A percentile compares a stretch with the other conserved stretches of the same genome.
Conservation (phyloP, 208 protist genomes). For the Acanthamoeba culbertsoni region DNA sequence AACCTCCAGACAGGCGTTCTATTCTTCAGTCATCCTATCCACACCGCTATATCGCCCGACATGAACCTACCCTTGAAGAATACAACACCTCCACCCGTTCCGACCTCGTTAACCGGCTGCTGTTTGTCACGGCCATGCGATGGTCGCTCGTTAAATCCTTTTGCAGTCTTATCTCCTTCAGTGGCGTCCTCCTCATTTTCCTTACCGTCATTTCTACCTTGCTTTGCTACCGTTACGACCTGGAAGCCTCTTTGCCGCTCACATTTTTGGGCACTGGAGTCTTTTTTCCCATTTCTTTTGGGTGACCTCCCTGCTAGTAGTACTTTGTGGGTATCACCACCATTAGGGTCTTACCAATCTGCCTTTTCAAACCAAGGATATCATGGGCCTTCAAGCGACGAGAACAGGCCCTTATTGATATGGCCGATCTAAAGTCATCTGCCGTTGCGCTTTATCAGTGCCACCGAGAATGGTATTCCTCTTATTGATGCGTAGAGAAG, state of each 20-base stretch:
- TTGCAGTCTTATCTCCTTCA: background rate
- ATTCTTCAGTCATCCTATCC: background rate
- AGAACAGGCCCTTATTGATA: background rate
- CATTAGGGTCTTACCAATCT: background rate
- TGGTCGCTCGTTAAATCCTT: conserved; percentile 6
- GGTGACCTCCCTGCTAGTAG: background rate
- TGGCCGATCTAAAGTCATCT: background rate
- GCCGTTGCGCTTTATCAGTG: conserved; percentile 20
- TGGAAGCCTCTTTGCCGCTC: background rate
- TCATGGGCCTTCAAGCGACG: background rate
- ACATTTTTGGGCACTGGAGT: background rate
- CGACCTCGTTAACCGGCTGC: background rate
- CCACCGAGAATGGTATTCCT: conserved; percentile 2
- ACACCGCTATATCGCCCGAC: conserved; percentile 9
- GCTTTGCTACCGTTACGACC: background rate
- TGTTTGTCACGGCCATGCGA: background rate
- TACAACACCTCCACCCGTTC: background rate
- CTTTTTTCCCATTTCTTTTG: conserved; percentile 26
- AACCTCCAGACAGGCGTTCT: background rate
- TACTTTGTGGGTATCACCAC: background rate
- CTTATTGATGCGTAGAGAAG: too few species aligned
- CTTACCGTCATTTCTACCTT: background rate
- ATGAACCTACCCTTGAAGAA: background rate
- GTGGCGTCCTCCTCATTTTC: background rate
- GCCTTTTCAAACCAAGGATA: background rate